phyloP scores from a whole-genome alignment of 2,329 filamentous ascomycete species.

The Lojkania enalia region DNA sequence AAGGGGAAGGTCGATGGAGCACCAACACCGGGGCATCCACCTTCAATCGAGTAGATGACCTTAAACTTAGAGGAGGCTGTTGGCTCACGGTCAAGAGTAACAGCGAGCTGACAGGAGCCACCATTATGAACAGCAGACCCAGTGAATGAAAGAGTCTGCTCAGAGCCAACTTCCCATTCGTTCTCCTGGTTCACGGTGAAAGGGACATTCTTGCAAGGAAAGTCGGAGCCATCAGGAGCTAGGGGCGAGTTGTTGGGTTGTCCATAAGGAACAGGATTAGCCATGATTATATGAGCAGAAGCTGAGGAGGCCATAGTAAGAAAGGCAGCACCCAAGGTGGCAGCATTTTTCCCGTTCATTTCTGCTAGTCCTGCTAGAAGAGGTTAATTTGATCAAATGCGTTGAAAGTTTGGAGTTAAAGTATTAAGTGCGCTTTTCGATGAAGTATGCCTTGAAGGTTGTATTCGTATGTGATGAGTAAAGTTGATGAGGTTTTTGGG shows the following conservation, averaged over 20 bases:
- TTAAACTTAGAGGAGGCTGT: constrained; percentile 72
- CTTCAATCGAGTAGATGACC: constrained; percentile 85
- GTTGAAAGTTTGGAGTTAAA: no score
- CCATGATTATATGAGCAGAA: constrained; percentile 77
- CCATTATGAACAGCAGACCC: constrained; percentile 83
- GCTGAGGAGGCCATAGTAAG: constrained; percentile 57
- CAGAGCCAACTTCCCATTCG: constrained; percentile 64
- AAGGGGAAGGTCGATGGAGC: constrained; percentile 62
- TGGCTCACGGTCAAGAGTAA: constrained; percentile 76
- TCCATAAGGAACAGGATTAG: constrained; percentile 67
- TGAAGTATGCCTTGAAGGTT: no score
- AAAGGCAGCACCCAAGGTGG: constrained; percentile 19
- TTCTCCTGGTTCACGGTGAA: constrained; percentile 58
- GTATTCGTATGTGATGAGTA: no score
- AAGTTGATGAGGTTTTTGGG: no score
- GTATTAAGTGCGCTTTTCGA: no score
- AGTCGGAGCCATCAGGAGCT: constrained; percentile 61
- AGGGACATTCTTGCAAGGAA: constrained; percentile 71
- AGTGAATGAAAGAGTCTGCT: constrained; percentile 64
- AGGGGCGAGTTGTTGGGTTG: constrained; percentile 65
- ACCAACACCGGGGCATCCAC: constrained; percentile 72
- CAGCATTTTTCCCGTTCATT: constrained; percentile 10
- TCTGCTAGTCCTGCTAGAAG: constrained; percentile 5
- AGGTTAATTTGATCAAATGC: constrained; percentile 8
- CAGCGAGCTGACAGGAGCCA: constrained; percentile 83